Evolutionary conservation across 2,329 filamentous ascomycete species (phyloP).

Genomic region (Fusarium sp.): DNA sequence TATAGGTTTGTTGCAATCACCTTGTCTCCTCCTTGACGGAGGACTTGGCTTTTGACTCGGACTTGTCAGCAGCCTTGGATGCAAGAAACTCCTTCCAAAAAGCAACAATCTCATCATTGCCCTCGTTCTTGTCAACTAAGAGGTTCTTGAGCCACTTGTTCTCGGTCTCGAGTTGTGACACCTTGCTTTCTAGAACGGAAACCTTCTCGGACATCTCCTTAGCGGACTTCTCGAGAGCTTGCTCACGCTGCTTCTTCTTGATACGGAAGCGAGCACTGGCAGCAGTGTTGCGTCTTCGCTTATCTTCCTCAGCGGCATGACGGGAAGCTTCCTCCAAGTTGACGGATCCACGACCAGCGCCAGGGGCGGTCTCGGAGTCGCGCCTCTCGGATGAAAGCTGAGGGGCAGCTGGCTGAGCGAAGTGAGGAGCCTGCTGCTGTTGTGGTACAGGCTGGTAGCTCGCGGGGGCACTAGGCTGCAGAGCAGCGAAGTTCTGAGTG

Average conservation of each 20-base stretch:
- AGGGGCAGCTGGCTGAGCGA: slow-evolving; percentile 47
- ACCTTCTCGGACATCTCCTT: slow-evolving; percentile 89
- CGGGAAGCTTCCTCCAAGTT: slow-evolving; percentile 78
- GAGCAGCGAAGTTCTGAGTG: slow-evolving; percentile 59
- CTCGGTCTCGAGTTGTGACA: slow-evolving; percentile 83
- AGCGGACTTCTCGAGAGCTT: slow-evolving; percentile 82
- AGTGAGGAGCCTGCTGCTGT: slow-evolving; percentile 48
- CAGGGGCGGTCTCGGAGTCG: slow-evolving; percentile 57
- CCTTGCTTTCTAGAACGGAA: slow-evolving; percentile 75
- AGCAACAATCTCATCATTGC: slow-evolving; percentile 64
- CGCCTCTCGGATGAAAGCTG: slow-evolving; percentile 58
- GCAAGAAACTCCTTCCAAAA: slow-evolving; percentile 64
- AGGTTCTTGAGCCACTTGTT: slow-evolving; percentile 86
- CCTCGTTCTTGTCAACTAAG: slow-evolving; percentile 83
- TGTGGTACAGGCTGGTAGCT: slow-evolving; percentile 57
- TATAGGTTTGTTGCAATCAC: slow-evolving; percentile 23
- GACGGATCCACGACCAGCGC: slow-evolving; percentile 57
- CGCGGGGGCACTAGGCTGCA: slow-evolving; percentile 65
- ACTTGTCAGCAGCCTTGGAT: slow-evolving; percentile 50
- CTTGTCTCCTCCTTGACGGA: slow-evolving; percentile 45
- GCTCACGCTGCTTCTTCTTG: slow-evolving; percentile 96
- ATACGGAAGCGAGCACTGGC: slow-evolving; percentile 89
- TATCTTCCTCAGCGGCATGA: slow-evolving; percentile 86
- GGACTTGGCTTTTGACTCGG: slow-evolving; percentile 44
- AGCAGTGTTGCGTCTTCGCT: slow-evolving; percentile 88